These are phyloP conservation scores for Diaporthe eres DNA, from an alignment of 2,329 filamentous ascomycete species.

Conservation along the genomic window DNA sequence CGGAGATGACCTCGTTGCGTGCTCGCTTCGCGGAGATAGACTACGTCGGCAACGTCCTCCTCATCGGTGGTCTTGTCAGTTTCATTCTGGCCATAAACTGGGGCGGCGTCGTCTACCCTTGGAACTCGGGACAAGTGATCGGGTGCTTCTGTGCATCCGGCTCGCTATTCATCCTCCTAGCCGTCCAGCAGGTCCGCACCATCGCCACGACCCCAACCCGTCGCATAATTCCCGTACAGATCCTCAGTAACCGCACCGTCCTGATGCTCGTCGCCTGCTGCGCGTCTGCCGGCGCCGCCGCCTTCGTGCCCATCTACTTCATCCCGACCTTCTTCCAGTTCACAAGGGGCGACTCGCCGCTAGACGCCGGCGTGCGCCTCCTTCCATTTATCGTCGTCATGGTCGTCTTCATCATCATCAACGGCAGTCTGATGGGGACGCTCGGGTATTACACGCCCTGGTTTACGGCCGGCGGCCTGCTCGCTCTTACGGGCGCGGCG, in stretches of 20 bases:
- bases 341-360: not conserved
- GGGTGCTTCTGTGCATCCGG: slow-evolving; percentile 41
- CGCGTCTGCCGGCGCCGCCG: slow-evolving; percentile 2
- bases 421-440: slow-evolving; percentile 23
- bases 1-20: not conserved
- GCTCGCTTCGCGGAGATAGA: slow-evolving; percentile 52
- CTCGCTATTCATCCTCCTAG: slow-evolving; percentile 22
- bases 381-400: slow-evolving; percentile 19
- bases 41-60: slow-evolving; percentile 43
- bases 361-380: slow-evolving; percentile 4
- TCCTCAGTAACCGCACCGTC: slow-evolving; percentile 10
- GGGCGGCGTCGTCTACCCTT: slow-evolving; percentile 38
- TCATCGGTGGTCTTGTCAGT: slow-evolving; percentile 32
- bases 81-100: slow-evolving; percentile 38
- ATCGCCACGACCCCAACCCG: not conserved
- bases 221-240: slow-evolving; percentile 10
- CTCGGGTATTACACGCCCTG: slow-evolving; percentile 31
- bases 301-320: slow-evolving; percentile 24
- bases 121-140: slow-evolving; percentile 40
- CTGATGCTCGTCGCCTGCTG: slow-evolving; percentile 5
- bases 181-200: not conserved
- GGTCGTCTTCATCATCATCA: slow-evolving; percentile 22
- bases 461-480: slow-evolving; percentile 19
- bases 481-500: not conserved
- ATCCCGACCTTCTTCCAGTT: slow-evolving; percentile 13